Conservation (phyloP, 495 filamentous ascomycete genomes). For the Talaromyces stipitatus region DNA sequence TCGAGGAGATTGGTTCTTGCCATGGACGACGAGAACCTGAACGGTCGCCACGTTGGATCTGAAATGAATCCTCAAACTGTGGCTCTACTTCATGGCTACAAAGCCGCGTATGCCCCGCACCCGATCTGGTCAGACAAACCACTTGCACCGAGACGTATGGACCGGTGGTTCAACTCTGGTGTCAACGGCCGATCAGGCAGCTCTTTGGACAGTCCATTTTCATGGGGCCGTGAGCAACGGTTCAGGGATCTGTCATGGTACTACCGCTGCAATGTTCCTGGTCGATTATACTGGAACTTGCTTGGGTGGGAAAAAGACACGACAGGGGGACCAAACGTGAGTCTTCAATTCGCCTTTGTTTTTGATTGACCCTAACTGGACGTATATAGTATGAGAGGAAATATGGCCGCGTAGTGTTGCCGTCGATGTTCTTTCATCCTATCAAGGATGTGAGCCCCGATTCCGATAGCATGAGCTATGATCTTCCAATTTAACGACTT, state of each 20-base stretch:
- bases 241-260: slow-evolving; percentile 11
- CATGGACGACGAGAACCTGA: slow-evolving; percentile 57
- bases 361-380: not conserved
- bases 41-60: slow-evolving; percentile 54
- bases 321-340: slow-evolving; percentile 35
- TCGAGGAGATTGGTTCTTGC: slow-evolving; percentile 54
- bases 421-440: slow-evolving; percentile 48
- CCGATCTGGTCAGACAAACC: slow-evolving; percentile 60
- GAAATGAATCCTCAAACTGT: slow-evolving; percentile 65
- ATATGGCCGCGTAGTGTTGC: slow-evolving; percentile 46
- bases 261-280: slow-evolving; percentile 21
- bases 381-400: slow-evolving; percentile 41
- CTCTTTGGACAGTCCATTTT: slow-evolving; percentile 13
- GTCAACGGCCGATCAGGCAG: slow-evolving; percentile 10
- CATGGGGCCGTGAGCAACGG: slow-evolving; percentile 12
- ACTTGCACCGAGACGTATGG: slow-evolving; percentile 48
- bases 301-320: slow-evolving; percentile 33
- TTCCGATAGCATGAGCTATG: slow-evolving; percentile 8
- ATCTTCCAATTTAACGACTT: slow-evolving; percentile 6
- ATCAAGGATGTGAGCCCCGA: slow-evolving; percentile 36
- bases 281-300: slow-evolving; percentile 11
- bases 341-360: not conserved
- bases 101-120: slow-evolving; percentile 39
- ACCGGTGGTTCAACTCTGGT: slow-evolving; percentile 55
- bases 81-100: slow-evolving; percentile 62